phyloP scores from a whole-genome alignment of 2,329 filamentous ascomycete species.

The Gremmenia infestans region DNA sequence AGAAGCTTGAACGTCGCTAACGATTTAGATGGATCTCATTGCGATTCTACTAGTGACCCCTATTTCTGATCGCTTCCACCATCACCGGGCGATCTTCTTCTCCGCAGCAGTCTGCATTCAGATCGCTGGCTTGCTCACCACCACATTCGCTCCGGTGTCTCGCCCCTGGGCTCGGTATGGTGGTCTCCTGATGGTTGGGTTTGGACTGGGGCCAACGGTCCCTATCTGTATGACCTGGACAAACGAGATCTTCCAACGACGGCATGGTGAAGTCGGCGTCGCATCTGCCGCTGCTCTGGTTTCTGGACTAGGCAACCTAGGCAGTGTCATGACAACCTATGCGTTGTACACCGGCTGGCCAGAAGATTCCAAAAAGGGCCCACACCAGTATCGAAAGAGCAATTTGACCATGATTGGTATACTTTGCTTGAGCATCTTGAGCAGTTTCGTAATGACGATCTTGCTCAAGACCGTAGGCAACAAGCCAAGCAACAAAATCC shows the following conservation, averaged over 20 bases:
- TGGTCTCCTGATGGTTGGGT: conserved; percentile 83
- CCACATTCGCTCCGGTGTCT: conserved; percentile 63
- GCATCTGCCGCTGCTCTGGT: conserved; percentile 82
- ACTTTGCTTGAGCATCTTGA: conserved; percentile 69
- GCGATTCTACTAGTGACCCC: conserved; percentile 83
- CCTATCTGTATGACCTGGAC: conserved; percentile 95
- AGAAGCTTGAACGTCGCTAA: background rate
- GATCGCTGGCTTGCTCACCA: conserved; percentile 73
- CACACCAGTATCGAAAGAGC: conserved; percentile 71
- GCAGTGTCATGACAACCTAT: conserved; percentile 82
- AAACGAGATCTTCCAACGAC: conserved; percentile 81
- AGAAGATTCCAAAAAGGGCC: conserved; percentile 63
- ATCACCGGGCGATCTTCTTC: conserved; percentile 76
- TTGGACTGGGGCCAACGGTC: conserved; percentile 84
- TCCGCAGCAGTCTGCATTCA: conserved; percentile 70
- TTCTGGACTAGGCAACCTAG: conserved; percentile 80
- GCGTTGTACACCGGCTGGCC: conserved; percentile 86
- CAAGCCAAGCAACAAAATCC: conserved; percentile 43
- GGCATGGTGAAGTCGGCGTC: conserved; percentile 86
- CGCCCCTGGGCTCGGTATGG: conserved; percentile 82
- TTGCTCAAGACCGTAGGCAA: conserved; percentile 57
- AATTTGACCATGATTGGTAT: conserved; percentile 89
- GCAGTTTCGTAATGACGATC: conserved; percentile 63
- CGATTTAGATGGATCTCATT: conserved; percentile 70
- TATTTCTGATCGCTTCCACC: conserved; percentile 81